Conservation (phyloP, 192 early-diverging fungal genomes). For the Jimgerdemannia flammicorona region DNA sequence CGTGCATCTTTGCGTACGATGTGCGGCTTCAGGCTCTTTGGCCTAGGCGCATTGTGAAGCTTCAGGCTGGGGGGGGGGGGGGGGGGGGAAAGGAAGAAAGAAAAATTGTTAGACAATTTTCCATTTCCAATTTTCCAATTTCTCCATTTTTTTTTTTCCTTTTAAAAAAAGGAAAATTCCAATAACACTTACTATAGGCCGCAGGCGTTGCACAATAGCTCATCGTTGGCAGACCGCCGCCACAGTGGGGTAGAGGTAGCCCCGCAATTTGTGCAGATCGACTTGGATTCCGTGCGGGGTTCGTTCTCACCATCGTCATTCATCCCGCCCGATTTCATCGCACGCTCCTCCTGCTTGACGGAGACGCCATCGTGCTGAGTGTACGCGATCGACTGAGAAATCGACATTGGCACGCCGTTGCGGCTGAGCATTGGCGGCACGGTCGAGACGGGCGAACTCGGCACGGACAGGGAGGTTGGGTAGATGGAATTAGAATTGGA, state of each 20-base stretch:
- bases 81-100: neutral
- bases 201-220: constrained; percentile 94
- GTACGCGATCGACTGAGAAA: constrained; percentile 9
- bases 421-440: neutral
- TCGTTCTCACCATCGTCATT: neutral
- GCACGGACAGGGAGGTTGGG: neutral
- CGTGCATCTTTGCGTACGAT: constrained; percentile 51
- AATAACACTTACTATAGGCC: constrained; percentile 77
- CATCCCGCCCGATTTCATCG: neutral
- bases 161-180: constrained; percentile 7
- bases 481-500: neutral
- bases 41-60: constrained; percentile 80
- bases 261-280: constrained; percentile 68
- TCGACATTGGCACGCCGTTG: neutral
- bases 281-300: constrained; percentile 1
- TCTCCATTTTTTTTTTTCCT: neutral
- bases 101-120: neutral
- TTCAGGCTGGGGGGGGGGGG: constrained; percentile 43
- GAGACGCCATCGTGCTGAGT: constrained; percentile 2
- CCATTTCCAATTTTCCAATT: neutral
- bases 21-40: constrained; percentile 74
- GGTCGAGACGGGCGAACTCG: neutral
- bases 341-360: neutral
- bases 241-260: constrained; percentile 90
- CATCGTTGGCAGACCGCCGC: constrained; percentile 83